A percentile compares a stretch with the other conserved stretches of the same genome.
Evolutionary conservation across 2,329 filamentous ascomycete genomes (phyloP).

Genomic region (Colletotrichum sojae): DNA sequence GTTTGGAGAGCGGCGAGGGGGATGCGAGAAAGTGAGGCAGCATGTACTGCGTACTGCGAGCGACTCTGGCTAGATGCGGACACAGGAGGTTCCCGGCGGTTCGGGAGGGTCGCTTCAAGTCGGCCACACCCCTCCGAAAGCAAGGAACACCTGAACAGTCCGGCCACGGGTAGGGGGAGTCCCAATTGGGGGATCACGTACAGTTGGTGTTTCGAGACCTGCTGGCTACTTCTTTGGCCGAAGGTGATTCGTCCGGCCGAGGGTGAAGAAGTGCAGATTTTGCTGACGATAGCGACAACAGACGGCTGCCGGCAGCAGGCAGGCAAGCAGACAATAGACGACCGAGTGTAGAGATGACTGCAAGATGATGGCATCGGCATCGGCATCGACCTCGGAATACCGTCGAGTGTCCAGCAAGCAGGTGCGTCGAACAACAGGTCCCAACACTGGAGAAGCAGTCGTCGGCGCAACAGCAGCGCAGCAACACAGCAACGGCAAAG

Average conservation of each 20-base stretch:
- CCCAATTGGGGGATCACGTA: slow-evolving; percentile 56
- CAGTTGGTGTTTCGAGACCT: slow-evolving; percentile 59
- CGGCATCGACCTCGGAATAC: slow-evolving; percentile 30
- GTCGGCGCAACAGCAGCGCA: slow-evolving; percentile 22
- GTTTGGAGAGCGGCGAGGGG: slow-evolving; percentile 25
- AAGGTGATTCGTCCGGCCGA: slow-evolving; percentile 44
- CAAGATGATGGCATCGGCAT: slow-evolving; percentile 28
- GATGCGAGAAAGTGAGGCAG: slow-evolving; percentile 36
- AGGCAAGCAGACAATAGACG: slow-evolving; percentile 3
- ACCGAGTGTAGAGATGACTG: slow-evolving; percentile 10
- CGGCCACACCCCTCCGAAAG: slow-evolving; percentile 42
- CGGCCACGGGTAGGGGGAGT: slow-evolving; percentile 50
- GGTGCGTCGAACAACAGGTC: slow-evolving; percentile 12
- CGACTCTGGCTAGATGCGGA: slow-evolving; percentile 46
- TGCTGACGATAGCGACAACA: slow-evolving; percentile 1
- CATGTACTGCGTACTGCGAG: slow-evolving; percentile 35
- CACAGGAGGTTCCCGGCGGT: slow-evolving; percentile 43
- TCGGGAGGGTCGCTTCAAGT: slow-evolving; percentile 45
- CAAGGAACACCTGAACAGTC: slow-evolving; percentile 50
- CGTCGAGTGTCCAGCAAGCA: slow-evolving; percentile 7
- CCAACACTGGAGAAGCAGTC: slow-evolving; percentile 1
- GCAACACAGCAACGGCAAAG: slow-evolving; percentile 13
- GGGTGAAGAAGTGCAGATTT: slow-evolving; percentile 40
- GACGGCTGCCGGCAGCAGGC: slow-evolving; percentile 16
- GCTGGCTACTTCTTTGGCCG: slow-evolving; percentile 44